phyloP scores from a whole-genome alignment of 345 rosid species.

The Alliaria petiolata region DNA sequence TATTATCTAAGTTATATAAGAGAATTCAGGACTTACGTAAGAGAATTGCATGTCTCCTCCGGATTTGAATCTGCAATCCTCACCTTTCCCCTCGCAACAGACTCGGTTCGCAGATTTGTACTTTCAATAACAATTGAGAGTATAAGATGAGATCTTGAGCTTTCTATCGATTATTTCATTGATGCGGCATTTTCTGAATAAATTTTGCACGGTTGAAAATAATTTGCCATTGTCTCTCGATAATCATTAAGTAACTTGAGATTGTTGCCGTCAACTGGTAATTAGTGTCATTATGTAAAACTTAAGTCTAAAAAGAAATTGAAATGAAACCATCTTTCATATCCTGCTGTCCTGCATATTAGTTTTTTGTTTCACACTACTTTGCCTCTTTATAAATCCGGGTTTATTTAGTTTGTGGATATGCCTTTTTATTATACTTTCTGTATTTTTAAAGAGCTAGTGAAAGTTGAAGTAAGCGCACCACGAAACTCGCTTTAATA shows the following conservation, averaged over 20 bases:
- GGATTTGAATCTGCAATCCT: no score
- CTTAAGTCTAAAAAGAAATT: background rate
- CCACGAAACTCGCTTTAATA: conserved; percentile 11
- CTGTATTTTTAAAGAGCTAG: background rate
- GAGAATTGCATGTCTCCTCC: no score
- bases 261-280: background rate
- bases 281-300: conserved; percentile 13
- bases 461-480: conserved; percentile 35
- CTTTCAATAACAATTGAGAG: no score
- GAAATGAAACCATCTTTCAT: background rate
- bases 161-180: no score
- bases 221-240: no score
- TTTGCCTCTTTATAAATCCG: background rate
- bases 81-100: no score
- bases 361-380: background rate
- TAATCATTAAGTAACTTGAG: conserved; percentile 5
- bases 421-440: background rate
- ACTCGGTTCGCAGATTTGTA: no score
- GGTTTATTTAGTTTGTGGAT: background rate
- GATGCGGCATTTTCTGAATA: no score
- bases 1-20: no score
- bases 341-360: background rate
- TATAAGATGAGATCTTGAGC: no score
- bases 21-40: no score
- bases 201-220: no score